Evolutionary conservation across 2,329 filamentous ascomycete genomes (phyloP).

Genomic region (Aspergillus eucalypticola): DNA sequence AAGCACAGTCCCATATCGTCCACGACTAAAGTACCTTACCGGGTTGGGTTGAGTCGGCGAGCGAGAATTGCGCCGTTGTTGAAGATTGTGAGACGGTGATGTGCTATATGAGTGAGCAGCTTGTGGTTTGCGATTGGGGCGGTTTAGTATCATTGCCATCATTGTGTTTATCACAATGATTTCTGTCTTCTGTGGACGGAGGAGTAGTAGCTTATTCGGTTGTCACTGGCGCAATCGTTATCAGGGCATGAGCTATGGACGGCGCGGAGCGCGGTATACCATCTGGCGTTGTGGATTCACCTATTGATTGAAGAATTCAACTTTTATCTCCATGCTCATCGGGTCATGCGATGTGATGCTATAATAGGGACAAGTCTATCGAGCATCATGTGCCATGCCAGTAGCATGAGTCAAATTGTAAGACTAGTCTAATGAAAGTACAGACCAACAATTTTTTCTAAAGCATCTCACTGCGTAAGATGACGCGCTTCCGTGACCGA

Average conservation of each 20-base stretch:
- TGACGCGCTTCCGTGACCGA: neutral
- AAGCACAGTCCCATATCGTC: conserved; percentile 45
- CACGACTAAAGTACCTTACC: conserved; percentile 43
- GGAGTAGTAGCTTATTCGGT: neutral
- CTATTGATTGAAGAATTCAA: too few species aligned
- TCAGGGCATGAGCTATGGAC: too few species aligned
- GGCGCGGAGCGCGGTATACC: too few species aligned
- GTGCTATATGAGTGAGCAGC: neutral
- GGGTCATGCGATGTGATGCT: too few species aligned
- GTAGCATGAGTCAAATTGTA: neutral
- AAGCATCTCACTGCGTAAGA: neutral
- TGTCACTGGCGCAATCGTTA: too few species aligned
- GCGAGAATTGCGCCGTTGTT: conserved; percentile 52
- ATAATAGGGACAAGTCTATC: neutral
- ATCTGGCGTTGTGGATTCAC: too few species aligned
- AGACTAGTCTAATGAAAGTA: conserved; percentile 1
- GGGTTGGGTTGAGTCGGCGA: conserved; percentile 52
- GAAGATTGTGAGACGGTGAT: conserved; percentile 44
- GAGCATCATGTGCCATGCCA: neutral
- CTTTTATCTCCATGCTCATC: too few species aligned
- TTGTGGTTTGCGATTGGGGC: neutral
- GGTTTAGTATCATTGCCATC: neutral
- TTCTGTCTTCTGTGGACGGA: neutral
- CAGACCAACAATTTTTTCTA: neutral
- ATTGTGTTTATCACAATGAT: neutral